Percentiles rank a stretch among this genome's conserved stretches.
Conservation (phyloP, 345 rosid genomes). For the Psidium friedrichsthalianum region DNA sequence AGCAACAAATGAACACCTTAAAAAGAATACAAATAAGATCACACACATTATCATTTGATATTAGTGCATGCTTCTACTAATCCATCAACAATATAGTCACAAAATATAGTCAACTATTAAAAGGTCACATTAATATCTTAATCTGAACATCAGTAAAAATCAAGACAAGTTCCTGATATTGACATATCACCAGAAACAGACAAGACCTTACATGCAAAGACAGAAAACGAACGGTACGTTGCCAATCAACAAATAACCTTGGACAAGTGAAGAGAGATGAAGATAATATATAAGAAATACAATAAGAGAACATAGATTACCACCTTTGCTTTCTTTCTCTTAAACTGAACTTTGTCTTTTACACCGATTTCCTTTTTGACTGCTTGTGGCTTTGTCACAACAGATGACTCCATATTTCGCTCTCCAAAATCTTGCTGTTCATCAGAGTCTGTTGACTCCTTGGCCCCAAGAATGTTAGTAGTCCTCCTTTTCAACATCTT, state of each 20-base stretch:
- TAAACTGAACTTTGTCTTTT: constrained; percentile 66
- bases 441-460: constrained; percentile 7
- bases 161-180: background rate
- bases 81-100: background rate
- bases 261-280: background rate
- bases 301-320: background rate
- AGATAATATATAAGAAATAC: background rate
- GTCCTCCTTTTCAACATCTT: constrained; percentile 32
- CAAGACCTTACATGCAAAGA: background rate
- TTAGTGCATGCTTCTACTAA: background rate
- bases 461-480: constrained; percentile 15
- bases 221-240: background rate
- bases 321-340: constrained; percentile 79
- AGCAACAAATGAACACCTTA: background rate
- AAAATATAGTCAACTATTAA: background rate
- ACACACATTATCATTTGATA: background rate
- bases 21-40: background rate
- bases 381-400: constrained; percentile 5
- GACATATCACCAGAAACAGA: background rate
- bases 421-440: constrained; percentile 25
- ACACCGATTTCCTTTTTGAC: constrained; percentile 20
- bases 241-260: background rate
- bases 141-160: background rate
- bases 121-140: background rate
- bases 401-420: constrained; percentile 8